Conservation (phyloP, 1,284 basidiomycete species). For the Blastosporella zonata region DNA sequence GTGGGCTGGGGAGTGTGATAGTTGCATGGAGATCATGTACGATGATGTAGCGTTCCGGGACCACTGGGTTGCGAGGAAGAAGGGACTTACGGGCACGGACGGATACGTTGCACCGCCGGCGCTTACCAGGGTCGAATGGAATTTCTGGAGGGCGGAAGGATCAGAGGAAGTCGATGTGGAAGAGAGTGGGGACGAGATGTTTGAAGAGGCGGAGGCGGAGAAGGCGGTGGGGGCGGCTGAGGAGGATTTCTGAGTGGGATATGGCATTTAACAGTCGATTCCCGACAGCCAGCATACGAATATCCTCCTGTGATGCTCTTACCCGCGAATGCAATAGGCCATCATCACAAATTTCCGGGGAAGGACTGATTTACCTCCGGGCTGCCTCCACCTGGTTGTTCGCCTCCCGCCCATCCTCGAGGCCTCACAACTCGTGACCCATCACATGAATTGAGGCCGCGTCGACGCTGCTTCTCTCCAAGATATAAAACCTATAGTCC, state of each 20-base stretch:
- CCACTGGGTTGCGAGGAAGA: slow-evolving; percentile 30
- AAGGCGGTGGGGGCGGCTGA: not conserved
- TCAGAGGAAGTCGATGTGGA: slow-evolving; percentile 18
- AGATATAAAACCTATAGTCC: not conserved
- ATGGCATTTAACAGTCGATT: too few relatives aligned
- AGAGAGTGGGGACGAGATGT: slow-evolving; percentile 17
- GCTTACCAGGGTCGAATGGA: slow-evolving; percentile 31
- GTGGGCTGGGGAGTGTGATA: slow-evolving; percentile 36
- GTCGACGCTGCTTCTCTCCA: not conserved
- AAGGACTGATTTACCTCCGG: too few relatives aligned
- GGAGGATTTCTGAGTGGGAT: not conserved
- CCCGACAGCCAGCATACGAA: too few relatives aligned
- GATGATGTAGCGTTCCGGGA: slow-evolving; percentile 27
- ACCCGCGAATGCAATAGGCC: too few relatives aligned
- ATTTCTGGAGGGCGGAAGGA: slow-evolving; percentile 22
- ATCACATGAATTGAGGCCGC: slow-evolving; percentile 5
- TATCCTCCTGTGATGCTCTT: too few relatives aligned
- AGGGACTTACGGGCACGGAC: slow-evolving; percentile 16
- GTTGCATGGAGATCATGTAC: slow-evolving; percentile 35
- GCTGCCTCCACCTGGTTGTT: too few relatives aligned
- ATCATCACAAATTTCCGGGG: too few relatives aligned
- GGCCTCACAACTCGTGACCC: slow-evolving; percentile 2
- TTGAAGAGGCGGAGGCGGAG: slow-evolving; percentile 4
- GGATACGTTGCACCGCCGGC: slow-evolving; percentile 25
- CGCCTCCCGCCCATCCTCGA: too few relatives aligned